A percentile compares a stretch with the other conserved stretches of the same genome.
phyloP scores from a whole-genome alignment of 495 filamentous ascomycete species.

The Hypoxylon fragiforme region DNA sequence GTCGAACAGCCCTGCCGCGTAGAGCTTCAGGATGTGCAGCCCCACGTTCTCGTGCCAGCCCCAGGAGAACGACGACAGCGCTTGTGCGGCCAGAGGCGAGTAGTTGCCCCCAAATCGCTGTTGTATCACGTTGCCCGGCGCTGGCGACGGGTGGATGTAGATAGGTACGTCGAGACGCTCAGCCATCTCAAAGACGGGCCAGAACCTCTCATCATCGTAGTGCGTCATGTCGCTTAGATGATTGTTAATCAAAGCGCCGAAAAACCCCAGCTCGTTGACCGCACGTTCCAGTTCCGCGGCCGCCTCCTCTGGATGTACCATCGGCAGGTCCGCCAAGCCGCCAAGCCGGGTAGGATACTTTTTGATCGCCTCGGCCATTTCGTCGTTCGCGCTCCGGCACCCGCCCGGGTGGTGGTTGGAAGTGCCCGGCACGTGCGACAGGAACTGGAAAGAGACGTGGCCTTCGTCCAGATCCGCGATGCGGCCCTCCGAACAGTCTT shows the following conservation, averaged over 20 bases:
- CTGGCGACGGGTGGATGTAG: slow-evolving; percentile 60
- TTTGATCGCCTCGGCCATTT: slow-evolving; percentile 53
- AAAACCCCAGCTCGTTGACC: slow-evolving; percentile 51
- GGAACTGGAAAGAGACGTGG: slow-evolving; percentile 56
- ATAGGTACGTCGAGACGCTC: slow-evolving; percentile 59
- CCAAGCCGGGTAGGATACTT: slow-evolving; percentile 51
- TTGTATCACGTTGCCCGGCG: slow-evolving; percentile 36
- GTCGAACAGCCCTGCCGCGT: slow-evolving; percentile 50
- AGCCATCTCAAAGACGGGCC: slow-evolving; percentile 51
- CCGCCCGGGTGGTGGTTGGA: slow-evolving; percentile 32
- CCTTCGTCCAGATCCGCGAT: slow-evolving; percentile 56
- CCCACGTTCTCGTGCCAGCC: slow-evolving; percentile 54
- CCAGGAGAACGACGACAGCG: slow-evolving; percentile 44
- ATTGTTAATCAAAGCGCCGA: slow-evolving; percentile 62
- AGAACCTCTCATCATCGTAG: slow-evolving; percentile 47
- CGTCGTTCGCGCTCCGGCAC: slow-evolving; percentile 55
- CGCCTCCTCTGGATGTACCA: slow-evolving; percentile 48
- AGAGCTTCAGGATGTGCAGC: slow-evolving; percentile 42
- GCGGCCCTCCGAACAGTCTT: slow-evolving; percentile 46
- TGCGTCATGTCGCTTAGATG: slow-evolving; percentile 50
- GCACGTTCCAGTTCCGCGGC: slow-evolving; percentile 52
- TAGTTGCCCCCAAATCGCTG: slow-evolving; percentile 48
- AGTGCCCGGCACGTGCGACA: slow-evolving; percentile 55
- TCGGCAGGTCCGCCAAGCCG: slow-evolving; percentile 59
- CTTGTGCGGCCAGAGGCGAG: slow-evolving; percentile 41